Evolutionary conservation across 257 asterid genomes (phyloP).

Genomic region (Agastache rugosa): DNA sequence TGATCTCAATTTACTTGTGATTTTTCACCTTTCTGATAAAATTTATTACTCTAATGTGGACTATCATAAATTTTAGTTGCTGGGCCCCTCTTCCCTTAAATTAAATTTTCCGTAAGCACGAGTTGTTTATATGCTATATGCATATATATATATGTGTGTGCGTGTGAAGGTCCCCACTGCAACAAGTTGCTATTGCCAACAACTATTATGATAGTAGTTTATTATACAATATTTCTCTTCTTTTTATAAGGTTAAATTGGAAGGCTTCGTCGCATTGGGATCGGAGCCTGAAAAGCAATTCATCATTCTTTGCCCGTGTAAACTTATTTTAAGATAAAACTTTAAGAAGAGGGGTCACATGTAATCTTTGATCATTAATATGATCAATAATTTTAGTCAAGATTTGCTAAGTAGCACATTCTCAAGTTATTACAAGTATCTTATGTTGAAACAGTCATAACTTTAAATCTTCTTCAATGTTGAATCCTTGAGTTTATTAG

Average conservation of each 20-base stretch:
- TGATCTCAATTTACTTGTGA: not conserved
- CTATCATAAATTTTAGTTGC: not conserved
- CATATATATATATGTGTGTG: no score
- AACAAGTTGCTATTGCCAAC: slow-evolving; percentile 39
- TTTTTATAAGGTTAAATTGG: slow-evolving; percentile 43
- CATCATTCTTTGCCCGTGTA: slow-evolving; percentile 33
- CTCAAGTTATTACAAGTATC: not conserved
- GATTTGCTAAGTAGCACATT: not conserved
- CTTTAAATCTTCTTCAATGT: slow-evolving; percentile 22
- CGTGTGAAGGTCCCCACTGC: slow-evolving; percentile 39
- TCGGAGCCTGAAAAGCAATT: slow-evolving; percentile 43
- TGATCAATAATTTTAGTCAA: slow-evolving; percentile 17
- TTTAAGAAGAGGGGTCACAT: slow-evolving; percentile 23
- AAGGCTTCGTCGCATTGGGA: slow-evolving; percentile 48
- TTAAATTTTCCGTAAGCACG: slow-evolving; percentile 22
- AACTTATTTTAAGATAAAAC: slow-evolving; percentile 24
- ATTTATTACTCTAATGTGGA: not conserved
- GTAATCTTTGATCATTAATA: not conserved
- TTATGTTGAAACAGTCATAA: slow-evolving; percentile 4
- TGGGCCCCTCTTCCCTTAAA: slow-evolving; percentile 20
- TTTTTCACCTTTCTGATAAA: slow-evolving; percentile 12
- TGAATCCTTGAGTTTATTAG: slow-evolving; percentile 11
- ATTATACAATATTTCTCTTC: slow-evolving; percentile 37
- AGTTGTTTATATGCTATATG: slow-evolving; percentile 25
- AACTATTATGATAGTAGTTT: slow-evolving; percentile 24